Conservation (phyloP, 2,329 filamentous ascomycete species). For the Hypoxylon sp. region DNA sequence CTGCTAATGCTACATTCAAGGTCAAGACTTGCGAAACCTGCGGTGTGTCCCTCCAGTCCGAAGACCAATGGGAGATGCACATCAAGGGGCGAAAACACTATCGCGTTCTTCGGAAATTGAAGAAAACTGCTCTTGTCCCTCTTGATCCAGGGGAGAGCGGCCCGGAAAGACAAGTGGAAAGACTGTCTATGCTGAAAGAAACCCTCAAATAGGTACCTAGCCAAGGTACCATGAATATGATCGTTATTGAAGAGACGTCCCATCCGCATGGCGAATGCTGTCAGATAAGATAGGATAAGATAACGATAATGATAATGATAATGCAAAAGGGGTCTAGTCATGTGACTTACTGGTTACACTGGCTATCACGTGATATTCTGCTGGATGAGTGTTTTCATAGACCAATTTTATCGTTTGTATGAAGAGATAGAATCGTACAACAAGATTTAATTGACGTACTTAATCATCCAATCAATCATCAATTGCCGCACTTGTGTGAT, state of each 20-base stretch:
- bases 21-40: constrained; percentile 79
- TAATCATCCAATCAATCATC: no score
- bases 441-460: no score
- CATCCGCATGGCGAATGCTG: no score
- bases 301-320: no score
- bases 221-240: background rate
- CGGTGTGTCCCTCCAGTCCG: constrained; percentile 70
- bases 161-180: background rate
- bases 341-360: no score
- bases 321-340: no score
- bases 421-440: no score
- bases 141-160: constrained; percentile 14
- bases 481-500: no score
- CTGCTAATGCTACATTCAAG: constrained; percentile 57
- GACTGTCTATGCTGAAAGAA: background rate
- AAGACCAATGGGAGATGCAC: constrained; percentile 64
- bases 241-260: background rate
- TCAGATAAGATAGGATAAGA: no score
- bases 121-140: constrained; percentile 49
- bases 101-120: constrained; percentile 47
- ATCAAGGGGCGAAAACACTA: constrained; percentile 59
- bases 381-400: no score
- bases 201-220: background rate
- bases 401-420: no score
- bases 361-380: no score